Percentiles rank a stretch among this genome's conserved stretches.
Evolutionary conservation across 2,329 filamentous ascomycete species (phyloP).

Genomic region (Thielaviopsis musarum): DNA sequence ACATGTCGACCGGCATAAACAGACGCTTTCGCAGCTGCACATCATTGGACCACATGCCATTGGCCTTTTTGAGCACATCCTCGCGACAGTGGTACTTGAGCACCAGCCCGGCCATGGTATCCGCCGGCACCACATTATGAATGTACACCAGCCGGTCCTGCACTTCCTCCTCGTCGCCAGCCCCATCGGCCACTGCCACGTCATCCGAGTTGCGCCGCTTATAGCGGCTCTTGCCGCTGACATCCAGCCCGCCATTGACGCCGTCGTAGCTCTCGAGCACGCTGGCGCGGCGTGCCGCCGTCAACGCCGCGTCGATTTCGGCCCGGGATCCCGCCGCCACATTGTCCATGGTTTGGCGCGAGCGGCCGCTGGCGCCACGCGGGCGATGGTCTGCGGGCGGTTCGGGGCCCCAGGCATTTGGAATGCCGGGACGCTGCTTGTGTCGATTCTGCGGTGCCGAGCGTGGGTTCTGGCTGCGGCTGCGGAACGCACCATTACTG

Average conservation of each 20-base stretch:
- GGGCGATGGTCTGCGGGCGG: slow-evolving; percentile 22
- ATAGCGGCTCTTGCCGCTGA: slow-evolving; percentile 29
- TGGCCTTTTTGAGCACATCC: slow-evolving; percentile 68
- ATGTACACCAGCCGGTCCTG: slow-evolving; percentile 76
- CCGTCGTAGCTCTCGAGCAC: slow-evolving; percentile 44
- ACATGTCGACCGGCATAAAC: slow-evolving; percentile 76
- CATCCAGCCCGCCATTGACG: slow-evolving; percentile 40
- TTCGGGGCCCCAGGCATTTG: slow-evolving; percentile 31
- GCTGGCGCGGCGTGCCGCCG: slow-evolving; percentile 38
- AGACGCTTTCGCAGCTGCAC: slow-evolving; percentile 72
- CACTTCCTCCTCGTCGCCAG: slow-evolving; percentile 36
- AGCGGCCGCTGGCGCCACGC: neutral
- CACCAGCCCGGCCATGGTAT: slow-evolving; percentile 82
- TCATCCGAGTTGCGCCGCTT: slow-evolving; percentile 59
- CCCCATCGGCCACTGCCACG: slow-evolving; percentile 17
- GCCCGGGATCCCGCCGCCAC: slow-evolving; percentile 37
- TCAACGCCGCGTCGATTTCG: slow-evolving; percentile 36
- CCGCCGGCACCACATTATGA: slow-evolving; percentile 64
- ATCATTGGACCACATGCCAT: slow-evolving; percentile 89
- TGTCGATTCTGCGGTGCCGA: neutral
- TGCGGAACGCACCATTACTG: neutral
- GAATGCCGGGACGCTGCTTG: slow-evolving; percentile 8
- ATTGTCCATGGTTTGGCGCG: slow-evolving; percentile 21
- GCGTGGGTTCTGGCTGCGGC: slow-evolving; percentile 1
- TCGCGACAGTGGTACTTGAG: slow-evolving; percentile 80